Conservation (phyloP, 129 eudicot genomes). For the Tanacetum coccineum region DNA sequence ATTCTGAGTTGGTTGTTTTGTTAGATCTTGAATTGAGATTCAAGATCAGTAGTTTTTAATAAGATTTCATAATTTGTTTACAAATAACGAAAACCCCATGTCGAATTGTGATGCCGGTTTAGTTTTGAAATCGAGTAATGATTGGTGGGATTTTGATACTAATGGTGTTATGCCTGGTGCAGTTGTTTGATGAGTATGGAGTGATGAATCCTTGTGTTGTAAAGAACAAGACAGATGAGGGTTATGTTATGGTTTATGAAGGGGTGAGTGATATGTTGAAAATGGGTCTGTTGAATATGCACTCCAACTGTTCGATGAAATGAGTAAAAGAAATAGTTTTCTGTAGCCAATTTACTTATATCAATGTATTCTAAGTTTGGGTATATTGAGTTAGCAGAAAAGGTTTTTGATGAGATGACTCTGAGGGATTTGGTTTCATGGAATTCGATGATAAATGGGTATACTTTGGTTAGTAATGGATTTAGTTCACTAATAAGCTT, state of each 20-base stretch:
- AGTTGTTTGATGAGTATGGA: slow-evolving; percentile 69
- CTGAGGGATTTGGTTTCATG: slow-evolving; percentile 67
- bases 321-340: slow-evolving; percentile 44
- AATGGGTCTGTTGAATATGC: slow-evolving; percentile 54
- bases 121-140: slow-evolving; percentile 61
- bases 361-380: slow-evolving; percentile 64
- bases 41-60: no score
- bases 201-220: slow-evolving; percentile 58
- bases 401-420: slow-evolving; percentile 50
- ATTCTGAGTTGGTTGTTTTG: no score
- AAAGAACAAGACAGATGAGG: slow-evolving; percentile 60
- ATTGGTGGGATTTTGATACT: slow-evolving; percentile 98
- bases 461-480: slow-evolving; percentile 53
- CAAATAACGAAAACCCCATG: no score
- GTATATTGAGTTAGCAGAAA: slow-evolving; percentile 38
- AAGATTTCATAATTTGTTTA: no score
- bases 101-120: slow-evolving; percentile 69
- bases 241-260: slow-evolving; percentile 92
- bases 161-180: slow-evolving; percentile 68
- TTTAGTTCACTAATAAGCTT: slow-evolving; percentile 52
- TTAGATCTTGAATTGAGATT: no score
- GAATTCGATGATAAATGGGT: slow-evolving; percentile 72
- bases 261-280: slow-evolving; percentile 59
- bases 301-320: slow-evolving; percentile 64
- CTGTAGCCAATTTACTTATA: slow-evolving; percentile 53